Evolutionary conservation across 495 filamentous ascomycete genomes (phyloP).

Genomic region (Trichocladium uniseriatum): DNA sequence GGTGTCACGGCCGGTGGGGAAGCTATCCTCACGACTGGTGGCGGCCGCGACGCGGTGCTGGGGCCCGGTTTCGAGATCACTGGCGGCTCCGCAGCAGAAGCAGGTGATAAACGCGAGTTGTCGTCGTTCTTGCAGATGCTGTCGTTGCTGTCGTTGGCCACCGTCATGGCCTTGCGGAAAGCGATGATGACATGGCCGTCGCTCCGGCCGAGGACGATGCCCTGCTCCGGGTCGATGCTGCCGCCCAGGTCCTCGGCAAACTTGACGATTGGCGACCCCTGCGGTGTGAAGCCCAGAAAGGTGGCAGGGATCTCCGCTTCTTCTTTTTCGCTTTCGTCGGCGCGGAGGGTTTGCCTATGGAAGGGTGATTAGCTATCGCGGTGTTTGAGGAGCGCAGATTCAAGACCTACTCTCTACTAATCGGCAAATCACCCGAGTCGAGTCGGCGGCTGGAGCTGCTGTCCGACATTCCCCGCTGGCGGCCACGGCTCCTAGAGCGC

Average conservation of each 20-base stretch:
- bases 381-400: neutral
- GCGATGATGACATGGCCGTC: constrained; percentile 21
- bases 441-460: constrained; percentile 7
- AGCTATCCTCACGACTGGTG: constrained; percentile 16
- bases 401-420: constrained; percentile 25
- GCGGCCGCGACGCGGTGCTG: neutral
- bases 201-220: too few relatives aligned
- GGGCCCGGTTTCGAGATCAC: neutral
- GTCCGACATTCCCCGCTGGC: constrained; percentile 10
- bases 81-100: neutral
- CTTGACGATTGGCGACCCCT: too few relatives aligned
- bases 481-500: constrained; percentile 13
- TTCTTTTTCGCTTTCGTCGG: constrained; percentile 21
- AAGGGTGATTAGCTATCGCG: too few relatives aligned
- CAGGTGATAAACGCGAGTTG: too few relatives aligned
- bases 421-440: constrained; percentile 16
- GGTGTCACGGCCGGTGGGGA: neutral
- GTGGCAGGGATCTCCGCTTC: neutral
- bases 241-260: too few relatives aligned
- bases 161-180: constrained; percentile 19
- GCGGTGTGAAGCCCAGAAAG: too few relatives aligned
- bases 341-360: constrained; percentile 23
- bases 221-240: too few relatives aligned
- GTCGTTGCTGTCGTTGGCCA: constrained; percentile 5
- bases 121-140: too few relatives aligned